These are phyloP conservation scores for Colletotrichum gloeosporioides DNA, from an alignment of 2,329 filamentous ascomycete species.

Conservation along the genomic window DNA sequence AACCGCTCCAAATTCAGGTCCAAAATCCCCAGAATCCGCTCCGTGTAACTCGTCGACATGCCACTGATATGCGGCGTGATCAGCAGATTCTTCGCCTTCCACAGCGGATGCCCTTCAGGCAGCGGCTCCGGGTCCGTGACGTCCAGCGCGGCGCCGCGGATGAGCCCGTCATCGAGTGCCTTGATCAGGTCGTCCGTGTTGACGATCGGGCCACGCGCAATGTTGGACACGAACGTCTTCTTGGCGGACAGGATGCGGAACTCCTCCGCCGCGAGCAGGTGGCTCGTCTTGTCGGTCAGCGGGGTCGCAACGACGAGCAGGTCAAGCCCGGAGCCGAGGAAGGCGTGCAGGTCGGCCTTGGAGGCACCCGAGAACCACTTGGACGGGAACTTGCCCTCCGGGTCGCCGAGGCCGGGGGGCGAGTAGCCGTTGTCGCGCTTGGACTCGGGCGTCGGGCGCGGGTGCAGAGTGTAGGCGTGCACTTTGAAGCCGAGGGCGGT, in stretches of 20 bases:
- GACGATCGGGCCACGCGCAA: conserved; percentile 64
- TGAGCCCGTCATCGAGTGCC: conserved; percentile 65
- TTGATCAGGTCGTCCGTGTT: conserved; percentile 62
- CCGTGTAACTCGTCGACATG: conserved; percentile 42
- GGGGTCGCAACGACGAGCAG: conserved; percentile 58
- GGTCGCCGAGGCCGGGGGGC: conserved; percentile 68
- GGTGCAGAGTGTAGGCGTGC: conserved; percentile 75
- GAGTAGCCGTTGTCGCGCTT: conserved; percentile 69
- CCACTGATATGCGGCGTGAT: conserved; percentile 61
- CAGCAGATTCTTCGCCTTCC: conserved; percentile 72
- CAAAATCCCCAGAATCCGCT: conserved; percentile 47
- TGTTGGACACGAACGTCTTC: conserved; percentile 72
- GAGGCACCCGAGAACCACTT: conserved; percentile 56
- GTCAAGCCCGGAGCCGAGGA: conserved; percentile 56
- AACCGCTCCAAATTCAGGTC: conserved; percentile 44
- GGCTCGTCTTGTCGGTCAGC: conserved; percentile 51
- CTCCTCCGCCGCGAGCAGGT: conserved; percentile 57
- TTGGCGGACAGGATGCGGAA: conserved; percentile 49
- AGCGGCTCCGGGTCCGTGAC: conserved; percentile 83
- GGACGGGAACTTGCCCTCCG: conserved; percentile 51
- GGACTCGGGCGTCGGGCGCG: conserved; percentile 70
- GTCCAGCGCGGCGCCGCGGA: conserved; percentile 74
- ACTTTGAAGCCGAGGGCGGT: conserved; percentile 74
- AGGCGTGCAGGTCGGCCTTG: conserved; percentile 51
- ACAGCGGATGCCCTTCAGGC: conserved; percentile 70